Percentiles rank a stretch among this genome's conserved stretches.
Conservation (phyloP, 306 rosid genomes). For the Urtica urens region DNA sequence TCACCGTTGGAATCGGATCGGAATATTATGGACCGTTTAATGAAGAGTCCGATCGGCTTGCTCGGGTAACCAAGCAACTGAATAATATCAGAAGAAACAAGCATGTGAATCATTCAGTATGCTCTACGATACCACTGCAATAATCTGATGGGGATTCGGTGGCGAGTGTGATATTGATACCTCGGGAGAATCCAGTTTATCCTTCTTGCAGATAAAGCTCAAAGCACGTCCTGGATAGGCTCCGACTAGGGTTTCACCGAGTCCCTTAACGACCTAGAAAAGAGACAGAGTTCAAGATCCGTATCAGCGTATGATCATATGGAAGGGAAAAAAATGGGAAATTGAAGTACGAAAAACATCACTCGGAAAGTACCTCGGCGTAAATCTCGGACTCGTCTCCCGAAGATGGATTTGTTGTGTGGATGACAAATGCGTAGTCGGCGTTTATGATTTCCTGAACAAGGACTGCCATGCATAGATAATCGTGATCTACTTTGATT, state of each 20-base stretch:
- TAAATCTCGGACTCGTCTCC: slow-evolving; percentile 95
- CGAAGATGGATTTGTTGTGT: slow-evolving; percentile 92
- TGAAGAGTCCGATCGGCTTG: slow-evolving; percentile 85
- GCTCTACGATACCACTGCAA: background rate
- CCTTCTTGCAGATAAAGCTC: slow-evolving; percentile 82
- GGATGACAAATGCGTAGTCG: slow-evolving; percentile 95
- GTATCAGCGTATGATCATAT: no score
- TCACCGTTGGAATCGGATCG: slow-evolving; percentile 98
- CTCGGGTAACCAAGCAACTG: slow-evolving; percentile 96
- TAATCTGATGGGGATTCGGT: background rate
- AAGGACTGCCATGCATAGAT: slow-evolving; percentile 96
- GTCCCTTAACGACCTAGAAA: slow-evolving; percentile 84
- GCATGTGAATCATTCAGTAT: no score
- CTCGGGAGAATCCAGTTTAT: slow-evolving; percentile 68
- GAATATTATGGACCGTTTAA: slow-evolving; percentile 68
- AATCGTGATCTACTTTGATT: slow-evolving; percentile 79
- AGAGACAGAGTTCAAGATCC: slow-evolving; percentile 3
- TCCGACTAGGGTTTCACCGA: slow-evolving; percentile 96
- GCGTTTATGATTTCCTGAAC: slow-evolving; percentile 94
- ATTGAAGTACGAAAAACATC: no score
- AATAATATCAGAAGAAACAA: slow-evolving; percentile 8
- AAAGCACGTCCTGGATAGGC: slow-evolving; percentile 99
- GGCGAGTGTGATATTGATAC: slow-evolving; percentile 37
- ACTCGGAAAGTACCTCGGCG: slow-evolving; percentile 92
- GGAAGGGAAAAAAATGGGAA: no score